phyloP scores from a whole-genome alignment of 1,139 yeast genomes.

The Saccharomyces hybrid region DNA sequence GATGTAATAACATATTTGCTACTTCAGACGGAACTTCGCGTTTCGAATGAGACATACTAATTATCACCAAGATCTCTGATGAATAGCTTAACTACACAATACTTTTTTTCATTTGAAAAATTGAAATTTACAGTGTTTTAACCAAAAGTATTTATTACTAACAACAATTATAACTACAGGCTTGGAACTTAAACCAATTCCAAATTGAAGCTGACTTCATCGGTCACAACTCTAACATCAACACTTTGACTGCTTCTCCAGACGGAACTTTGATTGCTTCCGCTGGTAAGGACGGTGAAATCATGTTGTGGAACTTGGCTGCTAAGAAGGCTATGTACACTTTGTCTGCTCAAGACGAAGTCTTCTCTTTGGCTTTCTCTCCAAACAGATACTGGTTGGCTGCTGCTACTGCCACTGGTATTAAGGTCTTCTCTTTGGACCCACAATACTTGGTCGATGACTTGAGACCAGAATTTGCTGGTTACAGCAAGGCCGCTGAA shows the following conservation, averaged over 20 bases:
- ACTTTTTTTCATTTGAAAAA: not conserved
- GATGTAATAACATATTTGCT: constrained; percentile 86
- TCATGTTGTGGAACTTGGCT: constrained; percentile 98
- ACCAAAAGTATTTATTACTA: not conserved
- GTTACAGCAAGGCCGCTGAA: constrained; percentile 85
- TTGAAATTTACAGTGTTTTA: not conserved
- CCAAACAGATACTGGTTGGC: constrained; percentile 99
- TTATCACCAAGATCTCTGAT: constrained; percentile 99
- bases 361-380: constrained; percentile 97
- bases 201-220: constrained; percentile 90
- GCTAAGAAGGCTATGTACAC: constrained; percentile 86
- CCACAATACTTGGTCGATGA: constrained; percentile 94
- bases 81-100: constrained; percentile 8
- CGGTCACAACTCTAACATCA: constrained; percentile 99
- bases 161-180: constrained; percentile 38
- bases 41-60: constrained; percentile 85
- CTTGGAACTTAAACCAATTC: constrained; percentile 90
- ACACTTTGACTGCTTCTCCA: constrained; percentile 97
- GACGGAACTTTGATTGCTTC: constrained; percentile 99
- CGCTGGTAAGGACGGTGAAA: constrained; percentile 98
- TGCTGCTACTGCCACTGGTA: constrained; percentile 97
- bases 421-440: constrained; percentile 97
- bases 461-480: constrained; percentile 96
- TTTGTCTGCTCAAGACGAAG: constrained; percentile 92
- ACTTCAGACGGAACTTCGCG: constrained; percentile 82